Base-by-base conservation (phyloP, 176 grass and related monocot genomes). In the Eleusine indica region DNA sequence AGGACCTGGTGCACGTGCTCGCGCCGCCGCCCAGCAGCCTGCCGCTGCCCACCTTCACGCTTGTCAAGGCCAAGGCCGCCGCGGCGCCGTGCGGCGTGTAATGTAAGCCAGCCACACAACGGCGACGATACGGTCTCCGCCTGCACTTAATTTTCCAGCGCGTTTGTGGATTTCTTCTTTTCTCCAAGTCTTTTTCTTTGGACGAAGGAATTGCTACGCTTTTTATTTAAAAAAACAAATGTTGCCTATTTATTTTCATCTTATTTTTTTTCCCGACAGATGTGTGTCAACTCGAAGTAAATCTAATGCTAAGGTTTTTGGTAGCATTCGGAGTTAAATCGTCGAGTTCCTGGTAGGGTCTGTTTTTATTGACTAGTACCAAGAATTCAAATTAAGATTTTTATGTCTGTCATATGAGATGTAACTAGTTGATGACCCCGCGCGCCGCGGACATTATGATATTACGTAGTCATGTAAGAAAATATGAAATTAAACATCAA, bases 11-110 rank as follows among this genome's bases (percentile, higher is more conserved):
- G 68, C 84, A 79, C 60, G 78, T 74, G 57, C 82, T 91, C 42
- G 83, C 90, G 22, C 90, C 90, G 37, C 82, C 90, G 51, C 90
- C 90, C 6, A 91, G 86, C 70, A 88, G 90, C 90, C 83, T 91
- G 22, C 90, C 90, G 0, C 86, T 86, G 67, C 90, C 90, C 6
- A 88, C 77, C 49, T 91, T 88, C 61, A 77, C 90, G 4, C 78
- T 91, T 19, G 32, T 83, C 61, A 38, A 53, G 19, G 17, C 35
- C 30, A 89, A 89, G 70, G 52, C 73, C 21, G 77, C 81, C 11
- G 52, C 35, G 1, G 11, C 70, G 3, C 19, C 82, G 4, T 88
- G 87, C 64, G n/a, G 60, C 21, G 68, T 79, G 19, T 88, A 88
- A 47, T 79, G 14, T 88, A 84, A 47, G 44, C 8, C 44, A 47